phyloP scores from a whole-genome alignment of 2,329 filamentous ascomycete genomes.

The Ceratocystis papillata region DNA sequence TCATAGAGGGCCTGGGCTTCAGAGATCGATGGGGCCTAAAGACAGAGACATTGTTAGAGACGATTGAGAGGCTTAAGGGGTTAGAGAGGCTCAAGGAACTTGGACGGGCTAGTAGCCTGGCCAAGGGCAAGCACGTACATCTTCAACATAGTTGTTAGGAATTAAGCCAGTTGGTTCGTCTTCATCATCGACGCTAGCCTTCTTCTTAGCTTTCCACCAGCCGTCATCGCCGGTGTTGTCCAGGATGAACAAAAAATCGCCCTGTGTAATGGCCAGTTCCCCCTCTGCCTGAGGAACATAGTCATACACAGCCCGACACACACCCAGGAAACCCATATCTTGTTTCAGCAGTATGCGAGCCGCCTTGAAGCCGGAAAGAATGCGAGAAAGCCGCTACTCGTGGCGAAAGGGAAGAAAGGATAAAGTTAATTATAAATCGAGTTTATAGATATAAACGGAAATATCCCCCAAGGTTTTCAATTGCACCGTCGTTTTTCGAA shows the following conservation, averaged over 20 bases:
- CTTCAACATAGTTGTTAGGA: slow-evolving; percentile 89
- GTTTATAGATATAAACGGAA: background rate
- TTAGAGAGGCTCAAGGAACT: background rate
- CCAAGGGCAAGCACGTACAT: slow-evolving; percentile 44
- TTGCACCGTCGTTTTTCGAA: background rate
- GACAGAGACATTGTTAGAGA: slow-evolving; percentile 21
- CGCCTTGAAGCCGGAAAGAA: background rate
- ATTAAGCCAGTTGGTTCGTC: slow-evolving; percentile 85
- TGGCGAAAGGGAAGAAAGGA: background rate
- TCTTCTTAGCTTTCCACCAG: slow-evolving; percentile 97
- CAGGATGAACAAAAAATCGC: slow-evolving; percentile 77
- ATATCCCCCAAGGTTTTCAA: background rate
- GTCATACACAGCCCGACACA: slow-evolving; percentile 86
- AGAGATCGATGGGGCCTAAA: slow-evolving; percentile 45
- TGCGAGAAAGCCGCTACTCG: background rate
- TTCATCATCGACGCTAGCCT: slow-evolving; percentile 68
- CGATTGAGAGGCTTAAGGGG: background rate
- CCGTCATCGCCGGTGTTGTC: slow-evolving; percentile 68
- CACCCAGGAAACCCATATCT: slow-evolving; percentile 77
- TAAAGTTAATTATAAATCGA: background rate
- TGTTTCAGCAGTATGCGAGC: background rate
- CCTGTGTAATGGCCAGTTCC: slow-evolving; percentile 74
- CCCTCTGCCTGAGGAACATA: slow-evolving; percentile 78
- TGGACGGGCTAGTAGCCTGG: background rate
- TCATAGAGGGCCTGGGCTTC: slow-evolving; percentile 91